Evolutionary conservation across 2,329 filamentous ascomycete genomes (phyloP), one percentile per base, ranked within the genome.

Genomic region (Cephalotrichum gorgonifer): DNA sequence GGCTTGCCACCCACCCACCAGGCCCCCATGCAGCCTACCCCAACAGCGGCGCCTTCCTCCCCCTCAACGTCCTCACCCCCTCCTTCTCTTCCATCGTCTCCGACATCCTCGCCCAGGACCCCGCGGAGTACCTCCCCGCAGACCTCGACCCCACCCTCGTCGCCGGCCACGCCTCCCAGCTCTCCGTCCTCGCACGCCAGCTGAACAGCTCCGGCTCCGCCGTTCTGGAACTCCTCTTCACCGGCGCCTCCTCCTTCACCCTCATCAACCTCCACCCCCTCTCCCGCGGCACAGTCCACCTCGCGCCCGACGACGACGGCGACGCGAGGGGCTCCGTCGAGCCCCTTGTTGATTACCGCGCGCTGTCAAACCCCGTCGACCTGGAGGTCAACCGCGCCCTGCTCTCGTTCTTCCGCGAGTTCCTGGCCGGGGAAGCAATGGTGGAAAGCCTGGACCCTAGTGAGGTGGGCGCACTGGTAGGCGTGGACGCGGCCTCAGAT

Each of bases 281-380:
- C 50, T 76, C 72, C 1, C 69, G 76, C 2, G 77, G 77, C n/a
- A 65, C 68, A 27, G 70, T 79, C 52, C 76, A 76, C 57, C 74
- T 80, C 52, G 63, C 63, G 15, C 64, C 65, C 14, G 44, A 64
- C 3, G 64, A 69, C 41, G 64, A 51, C 35, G 52, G 52, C 9
- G 39, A 35, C 9, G 43, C 38, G 68, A 12, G 31, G 12, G 53
- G 65, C 65, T 4, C 68, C 74, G 28, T 74, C 74, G 50, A 72
- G 74, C 55, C 72, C 68, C 23, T 72, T 67, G 45, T 78, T 65
- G 62, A 70, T 73, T 58, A 54, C 50, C 59, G 63, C 43, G 56
- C 61, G 14, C 55, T 66, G 51, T 69, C 66, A 23, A 65, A 77
- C 54, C 73, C 76, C 9, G 65, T 76, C 41, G 78, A 81, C 53